Evolutionary conservation across 176 grass and related monocot species (phyloP), one percentile per base, ranked within the genome.

Genomic region (Bothriochloa decipiens): DNA sequence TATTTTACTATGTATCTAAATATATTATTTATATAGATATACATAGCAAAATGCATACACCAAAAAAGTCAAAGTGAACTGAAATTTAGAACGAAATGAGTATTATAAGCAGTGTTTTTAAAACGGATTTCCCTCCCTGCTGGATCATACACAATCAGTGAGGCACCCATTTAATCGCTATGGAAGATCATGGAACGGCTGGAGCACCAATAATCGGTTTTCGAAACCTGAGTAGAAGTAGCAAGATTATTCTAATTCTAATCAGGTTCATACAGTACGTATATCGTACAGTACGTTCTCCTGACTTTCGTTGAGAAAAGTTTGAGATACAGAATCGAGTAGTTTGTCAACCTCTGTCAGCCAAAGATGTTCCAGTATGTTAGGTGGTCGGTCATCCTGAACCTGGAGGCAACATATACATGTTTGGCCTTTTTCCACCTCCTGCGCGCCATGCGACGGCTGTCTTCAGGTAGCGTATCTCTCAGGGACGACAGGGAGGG

Each of bases 351-450:
- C 33, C 5, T 15, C 27, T 80, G 41, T 72, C 39, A 53, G 29
- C 36, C 13, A 57, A 32, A 9, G 27, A 66, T 33, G 26, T 32
- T 65, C 20, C 68, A 43, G 36, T 46, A 35, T 42, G 61, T 68
- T 87, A 68, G 85, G 85, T 76, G 78, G 52, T 82, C 35, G 78
- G 62, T 87, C 85, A 61, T 58, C 70, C 70, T 74, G 13, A 41
- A 41, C 62, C 78, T 11, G 15, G 18, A 60, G 78, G 62, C 78
- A 61, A 61, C 26, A 69, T 76, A n/a, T 11, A 18, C 0, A 47
- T 75, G 70, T 75, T 60, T 82, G 85, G 78, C 26, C 70, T 4
- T 87, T 87, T 82, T 81, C 41, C 23, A 43, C 32, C 11, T 49
- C n/a, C n/a, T n/a, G n/a, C n/a, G n/a, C 63, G 68, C 29, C 29